A percentile compares a stretch with the other conserved stretches of the same genome.
Conservation (phyloP, 2,329 filamentous ascomycete genomes). For the Tolypocladium capitatum region DNA sequence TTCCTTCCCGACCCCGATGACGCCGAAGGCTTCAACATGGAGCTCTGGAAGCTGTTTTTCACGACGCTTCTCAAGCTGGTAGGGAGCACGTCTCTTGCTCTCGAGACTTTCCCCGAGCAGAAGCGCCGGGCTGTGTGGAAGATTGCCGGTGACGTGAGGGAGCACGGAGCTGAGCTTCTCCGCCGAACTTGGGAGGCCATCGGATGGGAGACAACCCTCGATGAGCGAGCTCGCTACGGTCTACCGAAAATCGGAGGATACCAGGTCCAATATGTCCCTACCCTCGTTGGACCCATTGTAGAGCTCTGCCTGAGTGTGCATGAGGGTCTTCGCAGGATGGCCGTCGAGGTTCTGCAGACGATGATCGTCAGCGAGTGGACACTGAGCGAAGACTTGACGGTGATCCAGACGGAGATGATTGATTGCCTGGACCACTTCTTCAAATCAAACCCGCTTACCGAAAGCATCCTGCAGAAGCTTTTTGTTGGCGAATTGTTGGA, state of each 20-base stretch:
- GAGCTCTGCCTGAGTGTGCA: conserved; percentile 93
- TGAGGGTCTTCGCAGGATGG: conserved; percentile 76
- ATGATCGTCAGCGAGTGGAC: conserved; percentile 99
- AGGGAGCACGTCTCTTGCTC: conserved; percentile 72
- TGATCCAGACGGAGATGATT: conserved; percentile 93
- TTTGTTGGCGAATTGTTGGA: conserved; percentile 79
- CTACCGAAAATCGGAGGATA: conserved; percentile 84
- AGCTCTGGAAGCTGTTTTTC: conserved; percentile 90
- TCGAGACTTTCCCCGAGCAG: conserved; percentile 95
- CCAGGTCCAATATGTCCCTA: conserved; percentile 94
- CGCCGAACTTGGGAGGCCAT: conserved; percentile 86
- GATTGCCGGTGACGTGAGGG: conserved; percentile 90
- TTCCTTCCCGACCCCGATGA: conserved; percentile 85
- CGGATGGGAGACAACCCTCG: conserved; percentile 79
- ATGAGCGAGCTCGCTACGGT: conserved; percentile 67
- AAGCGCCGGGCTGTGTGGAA: conserved; percentile 96
- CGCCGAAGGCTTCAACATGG: conserved; percentile 81
- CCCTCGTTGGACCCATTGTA: conserved; percentile 79
- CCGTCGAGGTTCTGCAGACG: conserved; percentile 84
- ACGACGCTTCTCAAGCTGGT: conserved; percentile 79
- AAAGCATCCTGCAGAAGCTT: conserved; percentile 81
- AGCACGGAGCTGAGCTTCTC: conserved; percentile 77
- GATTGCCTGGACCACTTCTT: conserved; percentile 84
- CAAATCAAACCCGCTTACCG: conserved; percentile 76
- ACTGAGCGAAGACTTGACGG: conserved; percentile 76